Evolutionary conservation across 495 filamentous ascomycete genomes (phyloP).

Genomic region (Xylaria grammica): DNA sequence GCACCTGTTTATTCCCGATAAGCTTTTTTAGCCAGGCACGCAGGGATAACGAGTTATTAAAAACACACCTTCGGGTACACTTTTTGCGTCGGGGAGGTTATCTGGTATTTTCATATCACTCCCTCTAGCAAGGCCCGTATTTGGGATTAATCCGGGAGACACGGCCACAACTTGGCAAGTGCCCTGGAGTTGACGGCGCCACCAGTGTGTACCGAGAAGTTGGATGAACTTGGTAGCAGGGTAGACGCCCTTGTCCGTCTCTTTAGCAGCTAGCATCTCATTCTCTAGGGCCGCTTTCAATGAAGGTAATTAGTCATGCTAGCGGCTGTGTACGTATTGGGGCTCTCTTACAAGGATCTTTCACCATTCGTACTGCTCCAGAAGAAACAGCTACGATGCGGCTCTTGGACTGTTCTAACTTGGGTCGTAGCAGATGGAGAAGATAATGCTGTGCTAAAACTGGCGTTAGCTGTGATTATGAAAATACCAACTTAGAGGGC

Average conservation of each 20-base stretch:
- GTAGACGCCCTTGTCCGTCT: slow-evolving; percentile 35
- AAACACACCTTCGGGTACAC: slow-evolving; percentile 43
- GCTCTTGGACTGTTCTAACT: slow-evolving; percentile 41
- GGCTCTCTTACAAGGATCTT: slow-evolving; percentile 36
- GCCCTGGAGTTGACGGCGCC: slow-evolving; percentile 50
- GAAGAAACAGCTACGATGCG: slow-evolving; percentile 52
- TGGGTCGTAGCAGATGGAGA: slow-evolving; percentile 43
- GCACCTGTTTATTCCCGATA: slow-evolving; percentile 36
- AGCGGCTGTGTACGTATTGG: background rate
- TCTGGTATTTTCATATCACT: slow-evolving; percentile 20
- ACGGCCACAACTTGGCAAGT: slow-evolving; percentile 48
- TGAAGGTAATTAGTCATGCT: slow-evolving; percentile 11
- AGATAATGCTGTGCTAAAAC: slow-evolving; percentile 52
- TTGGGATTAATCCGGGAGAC: slow-evolving; percentile 49
- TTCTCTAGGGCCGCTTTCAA: slow-evolving; percentile 33
- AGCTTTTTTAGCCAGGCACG: background rate
- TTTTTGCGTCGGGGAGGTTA: slow-evolving; percentile 45
- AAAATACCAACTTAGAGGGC: background rate
- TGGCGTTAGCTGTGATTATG: background rate
- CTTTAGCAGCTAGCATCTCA: slow-evolving; percentile 38
- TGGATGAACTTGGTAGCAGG: slow-evolving; percentile 48
- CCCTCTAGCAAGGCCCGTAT: slow-evolving; percentile 38
- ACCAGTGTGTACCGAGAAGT: slow-evolving; percentile 53
- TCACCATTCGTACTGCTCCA: slow-evolving; percentile 40
- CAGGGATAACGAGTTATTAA: background rate